These are phyloP conservation scores for Aspergillus flavus DNA, from an alignment of 2,329 filamentous ascomycete species.

Conservation along the genomic window DNA sequence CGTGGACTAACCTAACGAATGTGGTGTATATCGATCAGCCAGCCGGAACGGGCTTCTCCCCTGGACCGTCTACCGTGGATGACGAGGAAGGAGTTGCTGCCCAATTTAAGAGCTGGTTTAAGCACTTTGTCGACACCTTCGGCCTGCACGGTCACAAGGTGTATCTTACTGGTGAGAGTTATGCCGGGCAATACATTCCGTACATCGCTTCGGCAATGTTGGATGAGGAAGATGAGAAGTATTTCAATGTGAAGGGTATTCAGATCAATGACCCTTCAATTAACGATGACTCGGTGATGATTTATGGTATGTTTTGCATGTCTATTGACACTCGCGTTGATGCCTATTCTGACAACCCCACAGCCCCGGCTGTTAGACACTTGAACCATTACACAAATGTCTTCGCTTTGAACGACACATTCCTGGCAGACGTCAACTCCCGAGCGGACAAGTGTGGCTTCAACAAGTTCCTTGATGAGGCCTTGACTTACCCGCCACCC, in stretches of 20 bases:
- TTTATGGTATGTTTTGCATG: constrained; percentile 43
- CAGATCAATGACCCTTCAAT: constrained; percentile 73
- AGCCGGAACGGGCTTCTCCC: constrained; percentile 67
- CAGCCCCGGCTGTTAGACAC: constrained; percentile 44
- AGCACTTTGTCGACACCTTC: constrained; percentile 73
- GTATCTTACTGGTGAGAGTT: constrained; percentile 74
- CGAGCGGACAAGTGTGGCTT: constrained; percentile 49
- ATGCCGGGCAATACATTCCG: constrained; percentile 68
- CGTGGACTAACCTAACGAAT: constrained; percentile 73
- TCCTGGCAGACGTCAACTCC: constrained; percentile 40
- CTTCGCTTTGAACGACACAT: constrained; percentile 47
- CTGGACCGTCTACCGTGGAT: constrained; percentile 64
- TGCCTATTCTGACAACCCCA: not conserved
- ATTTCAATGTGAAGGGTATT: constrained; percentile 70
- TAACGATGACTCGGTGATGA: constrained; percentile 55
- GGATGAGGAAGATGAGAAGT: constrained; percentile 64
- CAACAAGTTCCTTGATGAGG: constrained; percentile 44
- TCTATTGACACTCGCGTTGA: not conserved
- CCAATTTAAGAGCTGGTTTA: constrained; percentile 78
- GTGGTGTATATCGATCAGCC: constrained; percentile 62
- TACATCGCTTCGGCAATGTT: constrained; percentile 76
- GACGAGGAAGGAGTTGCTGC: constrained; percentile 68
- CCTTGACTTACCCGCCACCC: constrained; percentile 67
- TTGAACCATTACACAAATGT: constrained; percentile 44
- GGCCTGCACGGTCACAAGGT: constrained; percentile 68